A percentile compares a stretch with the other conserved stretches of the same genome.
Conservation (phyloP, 768 basidiomycete species). For the Suillus subluteus region DNA sequence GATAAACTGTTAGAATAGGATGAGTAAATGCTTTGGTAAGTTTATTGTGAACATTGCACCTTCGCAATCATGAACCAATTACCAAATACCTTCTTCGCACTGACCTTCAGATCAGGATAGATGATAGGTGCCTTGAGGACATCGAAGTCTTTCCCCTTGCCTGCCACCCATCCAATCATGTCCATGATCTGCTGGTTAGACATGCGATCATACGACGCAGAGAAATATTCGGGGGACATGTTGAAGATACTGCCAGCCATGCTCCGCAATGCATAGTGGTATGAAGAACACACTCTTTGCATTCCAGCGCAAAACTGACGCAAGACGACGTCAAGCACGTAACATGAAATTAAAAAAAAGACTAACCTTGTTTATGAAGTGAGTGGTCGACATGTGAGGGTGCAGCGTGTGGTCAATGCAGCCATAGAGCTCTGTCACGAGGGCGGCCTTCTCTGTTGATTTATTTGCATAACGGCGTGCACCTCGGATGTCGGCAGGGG, state of each 20-base stretch:
- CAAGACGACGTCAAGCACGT: neutral
- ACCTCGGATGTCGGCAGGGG: neutral
- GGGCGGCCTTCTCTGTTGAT: neutral
- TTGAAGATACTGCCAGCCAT: neutral
- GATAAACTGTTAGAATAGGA: constrained; percentile 4
- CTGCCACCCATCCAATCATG: neutral
- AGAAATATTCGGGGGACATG: neutral
- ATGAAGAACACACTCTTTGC: neutral
- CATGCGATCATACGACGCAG: neutral
- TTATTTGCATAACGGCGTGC: neutral
- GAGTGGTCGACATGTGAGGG: neutral
- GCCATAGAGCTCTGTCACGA: neutral
- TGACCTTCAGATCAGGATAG: constrained; percentile 8
- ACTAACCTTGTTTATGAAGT: constrained; percentile 1
- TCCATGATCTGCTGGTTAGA: constrained; percentile 2
- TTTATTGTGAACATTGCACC: neutral
- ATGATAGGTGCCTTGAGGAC: constrained; percentile 1
- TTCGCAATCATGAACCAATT: constrained; percentile 5
- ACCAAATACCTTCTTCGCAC: constrained; percentile 8
- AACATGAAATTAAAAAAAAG: neutral
- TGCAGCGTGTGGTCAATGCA: neutral
- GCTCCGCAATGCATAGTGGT: neutral
- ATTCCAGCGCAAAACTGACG: neutral
- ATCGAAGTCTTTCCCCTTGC: neutral
- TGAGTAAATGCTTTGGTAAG: neutral